These are phyloP conservation scores for Verticillium klebahnii DNA, from an alignment of 2,329 filamentous ascomycete species.

Conservation along the genomic window DNA sequence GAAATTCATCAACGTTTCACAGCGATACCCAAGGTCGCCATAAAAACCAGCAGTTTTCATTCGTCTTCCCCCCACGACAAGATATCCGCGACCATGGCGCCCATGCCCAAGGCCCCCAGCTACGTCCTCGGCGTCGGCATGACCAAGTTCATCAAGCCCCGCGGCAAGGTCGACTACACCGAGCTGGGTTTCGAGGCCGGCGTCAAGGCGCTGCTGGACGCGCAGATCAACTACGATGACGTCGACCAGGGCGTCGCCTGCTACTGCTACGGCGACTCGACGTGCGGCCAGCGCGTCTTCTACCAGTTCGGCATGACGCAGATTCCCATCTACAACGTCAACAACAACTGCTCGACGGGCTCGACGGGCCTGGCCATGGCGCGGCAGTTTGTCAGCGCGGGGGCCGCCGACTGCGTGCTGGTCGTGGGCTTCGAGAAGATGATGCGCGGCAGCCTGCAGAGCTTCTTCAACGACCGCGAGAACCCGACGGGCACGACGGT, in stretches of 20 bases:
- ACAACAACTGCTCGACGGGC: conserved; percentile 98
- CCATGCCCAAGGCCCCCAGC: conserved; percentile 45
- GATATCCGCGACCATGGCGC: conserved; percentile 34
- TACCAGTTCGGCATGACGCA: conserved; percentile 98
- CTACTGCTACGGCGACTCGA: conserved; percentile 96
- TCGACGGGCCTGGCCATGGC: conserved; percentile 85
- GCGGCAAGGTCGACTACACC: conserved; percentile 90
- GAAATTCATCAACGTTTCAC: not conserved
- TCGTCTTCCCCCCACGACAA: too few species aligned
- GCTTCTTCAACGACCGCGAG: conserved; percentile 78
- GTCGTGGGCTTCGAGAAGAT: conserved; percentile 98
- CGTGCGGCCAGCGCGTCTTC: conserved; percentile 93
- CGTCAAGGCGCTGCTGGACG: conserved; percentile 79
- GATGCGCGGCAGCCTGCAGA: conserved; percentile 83
- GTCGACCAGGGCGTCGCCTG: conserved; percentile 94
- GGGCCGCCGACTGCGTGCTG: conserved; percentile 80
- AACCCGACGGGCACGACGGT: conserved; percentile 70
- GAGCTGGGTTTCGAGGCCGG: conserved; percentile 92
- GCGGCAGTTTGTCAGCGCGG: conserved; percentile 71
- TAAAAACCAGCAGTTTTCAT: too few species aligned
- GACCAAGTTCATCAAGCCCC: conserved; percentile 98
- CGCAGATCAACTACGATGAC: conserved; percentile 93
- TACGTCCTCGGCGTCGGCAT: conserved; percentile 97
- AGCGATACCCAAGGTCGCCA: too few species aligned
- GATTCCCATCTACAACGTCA: conserved; percentile 96